Conservation (phyloP, 768 basidiomycete genomes). For the Termitomyces eurrhizus region DNA sequence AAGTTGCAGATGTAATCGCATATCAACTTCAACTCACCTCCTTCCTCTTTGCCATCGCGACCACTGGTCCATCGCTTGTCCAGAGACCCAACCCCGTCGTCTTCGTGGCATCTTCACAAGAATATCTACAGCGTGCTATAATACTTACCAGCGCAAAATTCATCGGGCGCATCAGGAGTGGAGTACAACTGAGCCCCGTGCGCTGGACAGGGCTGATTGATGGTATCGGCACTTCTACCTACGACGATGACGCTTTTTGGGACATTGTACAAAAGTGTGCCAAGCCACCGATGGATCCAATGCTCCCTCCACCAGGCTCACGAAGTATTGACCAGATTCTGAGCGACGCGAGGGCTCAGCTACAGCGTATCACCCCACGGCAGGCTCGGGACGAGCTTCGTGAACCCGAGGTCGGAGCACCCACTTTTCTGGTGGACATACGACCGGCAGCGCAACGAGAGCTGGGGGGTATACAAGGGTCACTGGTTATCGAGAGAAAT, state of each 20-base stretch:
- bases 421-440: conserved; percentile 76
- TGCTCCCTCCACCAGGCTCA: conserved; percentile 61
- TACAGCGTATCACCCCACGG: conserved; percentile 58
- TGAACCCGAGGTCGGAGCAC: conserved; percentile 47
- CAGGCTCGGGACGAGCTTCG: conserved; percentile 61
- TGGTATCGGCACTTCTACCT: conserved; percentile 48
- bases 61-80: conserved; percentile 33
- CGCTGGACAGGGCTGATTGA: conserved; percentile 47
- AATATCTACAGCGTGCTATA: conserved; percentile 62
- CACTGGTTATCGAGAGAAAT: conserved; percentile 73
- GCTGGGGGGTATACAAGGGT: conserved; percentile 59
- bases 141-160: conserved; percentile 67
- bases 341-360: conserved; percentile 51
- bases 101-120: conserved; percentile 51
- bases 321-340: conserved; percentile 56
- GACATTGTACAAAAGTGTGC: conserved; percentile 67
- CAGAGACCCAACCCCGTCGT: conserved; percentile 41
- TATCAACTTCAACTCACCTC: conserved; percentile 36
- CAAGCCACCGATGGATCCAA: conserved; percentile 55
- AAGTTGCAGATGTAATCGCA: conserved; percentile 46
- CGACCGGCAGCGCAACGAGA: conserved; percentile 60
- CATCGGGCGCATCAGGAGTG: conserved; percentile 34
- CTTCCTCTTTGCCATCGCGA: conserved; percentile 54
- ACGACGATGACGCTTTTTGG: conserved; percentile 66
- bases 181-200: not conserved